Evolutionary conservation across 257 asterid genomes (phyloP), one percentile per base, ranked within the genome.

Genomic region (Solanum virginianum): DNA sequence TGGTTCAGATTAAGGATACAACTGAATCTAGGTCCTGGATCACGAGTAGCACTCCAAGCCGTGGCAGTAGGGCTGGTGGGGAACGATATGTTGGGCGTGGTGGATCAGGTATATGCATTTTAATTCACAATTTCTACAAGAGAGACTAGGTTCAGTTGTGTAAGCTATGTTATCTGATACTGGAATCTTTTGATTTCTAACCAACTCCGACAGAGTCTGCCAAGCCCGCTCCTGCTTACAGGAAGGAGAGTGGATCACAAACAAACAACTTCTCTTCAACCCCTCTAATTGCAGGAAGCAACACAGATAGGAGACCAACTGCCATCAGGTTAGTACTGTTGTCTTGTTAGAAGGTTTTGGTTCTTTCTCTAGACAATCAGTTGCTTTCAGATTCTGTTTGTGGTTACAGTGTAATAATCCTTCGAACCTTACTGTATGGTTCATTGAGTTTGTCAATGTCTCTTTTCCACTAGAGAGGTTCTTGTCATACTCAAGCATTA

Each of bases 201-300:
- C 47, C 7, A 53, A 16, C 41, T 75, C 60, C 82, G 29, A 57
- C 91, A 95, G 97, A 94, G 84, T 82, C 93, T 88, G 57, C 89
- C 82, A 86, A 86, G 84, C 90, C 89, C 62, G 95, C 86, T 49
- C 75, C 94, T 11, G 87, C 92, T n/a, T 87, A 88, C 89, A 92
- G 89, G 91, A 95, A 93, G 90, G 98, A 95, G 65, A 91, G 91
- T 90, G 96, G 92, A 60, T 86, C 98, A 22, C 72, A 39, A 69
- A 86, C 92, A 59, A 92, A 89, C 74, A 88, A 91, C 43, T 80
- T 84, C 24, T 85, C 92, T 66, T 86, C 95, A 55, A 84, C 88
- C 80, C 82, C 89, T 87, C 93, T 85, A 86, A 4, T 82, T 68
- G 88, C 88, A 12, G 94, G 93, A 85, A 86, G 84, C 86, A 90